Conservation (phyloP, 192 early-diverging fungal species). For the Spizellomyces punctatus region DNA sequence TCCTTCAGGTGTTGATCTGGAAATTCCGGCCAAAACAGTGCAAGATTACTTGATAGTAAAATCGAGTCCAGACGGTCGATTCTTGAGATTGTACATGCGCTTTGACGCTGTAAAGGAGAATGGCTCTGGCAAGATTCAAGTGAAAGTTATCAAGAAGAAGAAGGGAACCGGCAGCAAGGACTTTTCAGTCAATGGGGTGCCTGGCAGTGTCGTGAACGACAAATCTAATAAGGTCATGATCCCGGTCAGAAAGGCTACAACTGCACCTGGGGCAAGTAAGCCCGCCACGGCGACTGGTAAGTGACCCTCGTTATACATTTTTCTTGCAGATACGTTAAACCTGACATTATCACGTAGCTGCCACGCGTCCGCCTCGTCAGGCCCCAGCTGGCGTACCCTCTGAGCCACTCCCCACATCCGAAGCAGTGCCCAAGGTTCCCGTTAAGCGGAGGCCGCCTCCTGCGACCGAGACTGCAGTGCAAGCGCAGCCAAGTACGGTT, state of each 20-base stretch:
- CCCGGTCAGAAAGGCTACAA: not conserved
- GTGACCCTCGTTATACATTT: not conserved
- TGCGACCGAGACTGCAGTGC: not conserved
- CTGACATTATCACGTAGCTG: too few species aligned
- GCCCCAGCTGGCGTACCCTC: not conserved
- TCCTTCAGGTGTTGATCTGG: conserved; percentile 27
- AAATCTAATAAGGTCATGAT: not conserved
- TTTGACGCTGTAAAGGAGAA: not conserved
- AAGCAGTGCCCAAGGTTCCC: not conserved
- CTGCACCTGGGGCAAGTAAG: not conserved
- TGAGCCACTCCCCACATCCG: not conserved
- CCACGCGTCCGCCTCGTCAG: too few species aligned
- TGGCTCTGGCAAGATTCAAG: not conserved
- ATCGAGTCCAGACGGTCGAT: not conserved
- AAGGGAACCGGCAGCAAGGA: not conserved
- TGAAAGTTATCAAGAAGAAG: conserved; percentile 12
- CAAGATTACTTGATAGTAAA: not conserved
- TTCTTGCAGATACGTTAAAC: not conserved
- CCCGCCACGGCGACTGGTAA: not conserved
- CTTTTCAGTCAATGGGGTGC: not conserved
- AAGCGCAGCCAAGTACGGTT: not conserved
- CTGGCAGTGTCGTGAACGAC: not conserved
- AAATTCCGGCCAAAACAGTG: not conserved
- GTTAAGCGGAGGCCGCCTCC: not conserved
- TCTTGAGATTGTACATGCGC: conserved; percentile 8